Evolutionary conservation across 768 basidiomycete species (phyloP).

Genomic region (Boletellus ananiceps): DNA sequence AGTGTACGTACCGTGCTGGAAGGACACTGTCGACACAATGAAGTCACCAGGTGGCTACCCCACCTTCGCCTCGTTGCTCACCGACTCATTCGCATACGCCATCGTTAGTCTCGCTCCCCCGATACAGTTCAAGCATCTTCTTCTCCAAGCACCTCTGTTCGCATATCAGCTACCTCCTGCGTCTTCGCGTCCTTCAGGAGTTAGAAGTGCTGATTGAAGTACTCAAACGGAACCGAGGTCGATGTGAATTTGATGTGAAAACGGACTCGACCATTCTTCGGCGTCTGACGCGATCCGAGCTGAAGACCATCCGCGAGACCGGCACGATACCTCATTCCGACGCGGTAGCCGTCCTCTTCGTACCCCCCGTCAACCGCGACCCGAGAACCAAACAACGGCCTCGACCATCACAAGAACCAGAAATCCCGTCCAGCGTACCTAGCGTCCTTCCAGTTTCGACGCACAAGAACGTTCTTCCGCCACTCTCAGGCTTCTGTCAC

Average conservation of each 20-base stretch:
- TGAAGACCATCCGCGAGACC: constrained; percentile 42
- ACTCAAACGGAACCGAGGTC: constrained; percentile 6
- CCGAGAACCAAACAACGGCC: constrained; percentile 43
- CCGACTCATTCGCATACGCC: constrained; percentile 1
- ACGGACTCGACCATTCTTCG: constrained; percentile 45
- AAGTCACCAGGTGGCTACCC: constrained; percentile 35
- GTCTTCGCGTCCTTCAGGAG: constrained; percentile 73
- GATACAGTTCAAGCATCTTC: constrained; percentile 26
- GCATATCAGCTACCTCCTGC: constrained; percentile 63
- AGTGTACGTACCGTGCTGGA: constrained; percentile 58
- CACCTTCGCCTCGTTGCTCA: not conserved
- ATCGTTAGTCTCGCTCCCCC: constrained; percentile 18
- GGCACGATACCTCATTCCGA: constrained; percentile 45
- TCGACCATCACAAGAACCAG: constrained; percentile 35
- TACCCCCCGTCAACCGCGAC: constrained; percentile 61
- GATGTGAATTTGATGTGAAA: constrained; percentile 3
- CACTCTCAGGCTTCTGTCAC: constrained; percentile 23
- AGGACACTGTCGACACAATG: constrained; percentile 38
- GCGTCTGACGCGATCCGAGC: constrained; percentile 61
- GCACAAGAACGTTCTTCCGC: constrained; percentile 21
- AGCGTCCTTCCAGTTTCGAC: not conserved
- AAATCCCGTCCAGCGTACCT: constrained; percentile 20
- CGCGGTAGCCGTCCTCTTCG: constrained; percentile 64
- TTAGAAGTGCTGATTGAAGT: constrained; percentile 51
- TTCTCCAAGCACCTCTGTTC: constrained; percentile 44